Conservation (phyloP, 2,329 filamentous ascomycete genomes). For the Fusarium buharicum region DNA sequence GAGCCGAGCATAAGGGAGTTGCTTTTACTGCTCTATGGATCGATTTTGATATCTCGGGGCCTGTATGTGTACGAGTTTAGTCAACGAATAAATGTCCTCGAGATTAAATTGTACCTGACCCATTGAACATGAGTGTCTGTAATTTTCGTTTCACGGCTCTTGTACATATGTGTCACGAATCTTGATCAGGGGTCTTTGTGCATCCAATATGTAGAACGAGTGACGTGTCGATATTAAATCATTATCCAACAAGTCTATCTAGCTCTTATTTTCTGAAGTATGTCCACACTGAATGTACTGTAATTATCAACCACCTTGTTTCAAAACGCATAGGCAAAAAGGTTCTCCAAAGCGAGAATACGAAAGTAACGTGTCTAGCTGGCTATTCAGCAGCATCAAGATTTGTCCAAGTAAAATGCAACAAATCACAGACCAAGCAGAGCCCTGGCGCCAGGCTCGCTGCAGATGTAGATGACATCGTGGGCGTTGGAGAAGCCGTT, state of each 20-base stretch:
- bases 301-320: neutral
- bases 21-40: neutral
- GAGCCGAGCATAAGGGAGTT: neutral
- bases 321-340: conserved; percentile 27
- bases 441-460: conserved; percentile 85
- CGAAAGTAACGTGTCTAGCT: conserved; percentile 32
- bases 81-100: neutral
- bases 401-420: neutral
- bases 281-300: conserved; percentile 1
- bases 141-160: neutral
- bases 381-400: neutral
- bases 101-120: neutral
- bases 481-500: conserved; percentile 96
- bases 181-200: neutral
- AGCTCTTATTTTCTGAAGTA: conserved; percentile 5
- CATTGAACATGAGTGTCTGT: neutral
- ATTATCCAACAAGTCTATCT: conserved; percentile 19
- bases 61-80: conserved; percentile 5
- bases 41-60: conserved; percentile 1
- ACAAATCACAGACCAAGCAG: conserved; percentile 60
- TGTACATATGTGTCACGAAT: neutral
- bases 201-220: neutral
- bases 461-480: conserved; percentile 93
- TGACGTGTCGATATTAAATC: neutral
- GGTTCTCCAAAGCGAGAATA: conserved; percentile 23